phyloP scores from a whole-genome alignment of 2,329 filamentous ascomycete species.

The Xylariaceae sp. region DNA sequence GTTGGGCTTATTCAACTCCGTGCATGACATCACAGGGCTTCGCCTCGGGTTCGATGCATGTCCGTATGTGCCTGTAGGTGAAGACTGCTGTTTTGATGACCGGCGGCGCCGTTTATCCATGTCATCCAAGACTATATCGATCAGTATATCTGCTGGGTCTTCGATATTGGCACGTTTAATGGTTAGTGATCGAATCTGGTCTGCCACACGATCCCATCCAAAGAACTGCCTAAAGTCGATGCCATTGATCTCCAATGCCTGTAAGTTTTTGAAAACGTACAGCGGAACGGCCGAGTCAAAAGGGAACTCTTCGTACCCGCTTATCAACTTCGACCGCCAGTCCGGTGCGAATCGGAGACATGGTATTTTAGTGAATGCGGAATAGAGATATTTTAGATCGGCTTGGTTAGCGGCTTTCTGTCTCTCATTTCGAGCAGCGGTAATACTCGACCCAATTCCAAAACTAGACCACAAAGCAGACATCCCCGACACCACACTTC shows the following conservation, averaged over 20 bases:
- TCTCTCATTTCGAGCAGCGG: constrained; percentile 81
- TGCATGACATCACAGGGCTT: constrained; percentile 65
- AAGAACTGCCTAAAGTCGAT: constrained; percentile 97
- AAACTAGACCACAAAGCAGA: constrained; percentile 89
- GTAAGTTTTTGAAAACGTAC: constrained; percentile 96
- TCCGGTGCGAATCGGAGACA: constrained; percentile 90
- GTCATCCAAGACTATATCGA: constrained; percentile 93
- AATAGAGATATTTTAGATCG: constrained; percentile 95
- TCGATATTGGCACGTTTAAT: constrained; percentile 86
- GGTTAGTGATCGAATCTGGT: constrained; percentile 87
- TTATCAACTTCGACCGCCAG: constrained; percentile 85
- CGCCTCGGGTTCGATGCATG: constrained; percentile 58
- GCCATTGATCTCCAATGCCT: constrained; percentile 89
- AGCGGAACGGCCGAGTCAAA: constrained; percentile 96
- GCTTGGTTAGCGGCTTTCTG: constrained; percentile 83
- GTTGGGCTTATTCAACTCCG: constrained; percentile 68
- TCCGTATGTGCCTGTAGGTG: constrained; percentile 73
- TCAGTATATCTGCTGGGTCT: constrained; percentile 85
- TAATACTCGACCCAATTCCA: constrained; percentile 77
- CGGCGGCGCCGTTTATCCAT: constrained; percentile 89
- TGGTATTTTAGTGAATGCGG: constrained; percentile 97
- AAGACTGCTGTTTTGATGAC: constrained; percentile 82
- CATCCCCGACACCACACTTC: constrained; percentile 97
- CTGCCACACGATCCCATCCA: constrained; percentile 92
- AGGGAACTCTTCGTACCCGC: constrained; percentile 95